A percentile compares a stretch with the other conserved stretches of the same genome.
These are phyloP conservation scores for Sarocladiaceae sp. DNA, from an alignment of 2,329 filamentous ascomycete species.

Conservation along the genomic window DNA sequence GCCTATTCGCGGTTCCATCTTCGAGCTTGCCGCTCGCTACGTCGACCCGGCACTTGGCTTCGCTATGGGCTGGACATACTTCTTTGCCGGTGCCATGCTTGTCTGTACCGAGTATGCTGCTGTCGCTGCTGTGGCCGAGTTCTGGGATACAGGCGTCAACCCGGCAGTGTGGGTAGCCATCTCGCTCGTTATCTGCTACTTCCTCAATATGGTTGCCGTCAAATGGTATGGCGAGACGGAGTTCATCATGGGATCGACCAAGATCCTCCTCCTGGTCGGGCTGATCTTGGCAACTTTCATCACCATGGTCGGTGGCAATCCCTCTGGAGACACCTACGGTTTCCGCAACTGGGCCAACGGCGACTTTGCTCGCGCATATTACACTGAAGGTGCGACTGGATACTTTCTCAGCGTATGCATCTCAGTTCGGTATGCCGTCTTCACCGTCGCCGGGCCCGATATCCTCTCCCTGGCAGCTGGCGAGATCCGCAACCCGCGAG, in stretches of 20 bases:
- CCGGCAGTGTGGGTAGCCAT: conserved; percentile 35
- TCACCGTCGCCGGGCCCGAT: conserved; percentile 52
- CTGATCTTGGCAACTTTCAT: conserved; percentile 59
- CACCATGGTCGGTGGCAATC: conserved; percentile 66
- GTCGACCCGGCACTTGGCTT: conserved; percentile 47
- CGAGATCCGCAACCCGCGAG: conserved; percentile 59
- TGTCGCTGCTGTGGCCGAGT: conserved; percentile 26
- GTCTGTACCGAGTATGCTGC: conserved; percentile 27
- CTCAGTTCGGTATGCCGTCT: conserved; percentile 56
- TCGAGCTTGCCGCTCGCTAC: conserved; percentile 38
- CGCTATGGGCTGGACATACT: conserved; percentile 34
- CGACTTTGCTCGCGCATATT: conserved; percentile 57
- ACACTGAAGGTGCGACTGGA: conserved; percentile 53
- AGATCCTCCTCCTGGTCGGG: conserved; percentile 34
- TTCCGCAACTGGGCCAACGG: conserved; percentile 57
- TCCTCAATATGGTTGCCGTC: conserved; percentile 24
- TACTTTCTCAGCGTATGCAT: conserved; percentile 64
- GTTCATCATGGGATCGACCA: conserved; percentile 43
- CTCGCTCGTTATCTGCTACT: conserved; percentile 23
- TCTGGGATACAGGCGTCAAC: conserved; percentile 26
- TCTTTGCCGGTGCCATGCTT: conserved; percentile 27
- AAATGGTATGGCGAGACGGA: conserved; percentile 24
- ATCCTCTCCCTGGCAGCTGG: conserved; percentile 57
- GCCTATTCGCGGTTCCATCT: conserved; percentile 37
- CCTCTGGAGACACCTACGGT: conserved; percentile 58